Percentiles rank a stretch among this genome's conserved stretches.
Evolutionary conservation across 140 eudicot genomes (phyloP).

Genomic region (Flaveria floridana): DNA sequence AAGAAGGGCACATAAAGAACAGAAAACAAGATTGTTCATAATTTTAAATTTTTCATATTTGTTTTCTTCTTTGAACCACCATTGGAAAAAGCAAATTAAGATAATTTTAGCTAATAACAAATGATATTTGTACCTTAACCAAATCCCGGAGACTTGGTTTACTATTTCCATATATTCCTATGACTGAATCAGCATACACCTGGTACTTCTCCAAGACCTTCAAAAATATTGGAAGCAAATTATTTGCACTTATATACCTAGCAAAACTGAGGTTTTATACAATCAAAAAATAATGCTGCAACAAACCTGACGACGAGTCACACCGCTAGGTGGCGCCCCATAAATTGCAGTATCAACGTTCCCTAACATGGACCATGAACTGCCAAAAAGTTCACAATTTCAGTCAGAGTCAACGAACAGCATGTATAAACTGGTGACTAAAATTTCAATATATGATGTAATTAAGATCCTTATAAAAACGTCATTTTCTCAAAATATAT

Average conservation of each 20-base stretch:
- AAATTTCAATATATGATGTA: too few relatives aligned
- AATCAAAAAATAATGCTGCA: neutral
- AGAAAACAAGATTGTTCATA: neutral
- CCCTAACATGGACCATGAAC: constrained; percentile 84
- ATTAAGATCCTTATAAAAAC: too few relatives aligned
- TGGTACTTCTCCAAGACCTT: constrained; percentile 88
- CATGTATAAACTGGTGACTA: neutral
- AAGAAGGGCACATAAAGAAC: neutral
- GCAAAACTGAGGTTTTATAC: neutral
- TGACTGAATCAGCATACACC: constrained; percentile 76
- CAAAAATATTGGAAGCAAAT: constrained; percentile 6
- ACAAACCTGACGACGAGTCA: constrained; percentile 86
- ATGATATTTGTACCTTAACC: constrained; percentile 56
- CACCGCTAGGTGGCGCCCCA: constrained; percentile 69
- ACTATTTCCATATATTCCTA: constrained; percentile 65
- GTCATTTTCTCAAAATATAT: too few relatives aligned
- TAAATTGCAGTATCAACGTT: constrained; percentile 74
- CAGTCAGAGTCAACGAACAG: constrained; percentile 32
- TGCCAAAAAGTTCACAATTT: constrained; percentile 36
- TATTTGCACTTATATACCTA: constrained; percentile 6
- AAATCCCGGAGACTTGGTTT: constrained; percentile 82
- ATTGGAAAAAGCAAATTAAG: neutral
- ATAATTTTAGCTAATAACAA: neutral
- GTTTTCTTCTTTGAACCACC: constrained; percentile 4
- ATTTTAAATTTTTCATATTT: neutral